A percentile compares a stretch with the other conserved stretches of the same genome.
These are phyloP conservation scores for Lecanicillium sp. DNA, from an alignment of 2,329 filamentous ascomycete species.

Conservation along the genomic window DNA sequence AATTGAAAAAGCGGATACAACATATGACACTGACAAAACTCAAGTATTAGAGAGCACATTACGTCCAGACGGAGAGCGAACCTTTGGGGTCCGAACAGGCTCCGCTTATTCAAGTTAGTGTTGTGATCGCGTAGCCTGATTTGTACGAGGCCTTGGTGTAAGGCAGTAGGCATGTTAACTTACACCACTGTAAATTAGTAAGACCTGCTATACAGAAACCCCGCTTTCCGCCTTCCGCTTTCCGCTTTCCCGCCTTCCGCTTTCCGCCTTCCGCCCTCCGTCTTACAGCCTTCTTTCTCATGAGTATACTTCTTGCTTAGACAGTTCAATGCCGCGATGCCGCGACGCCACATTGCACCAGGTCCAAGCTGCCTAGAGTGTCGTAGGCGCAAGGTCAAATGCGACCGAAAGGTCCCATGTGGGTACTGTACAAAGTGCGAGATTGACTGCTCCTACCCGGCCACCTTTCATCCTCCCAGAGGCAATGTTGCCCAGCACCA, in stretches of 20 bases:
- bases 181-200: too few relatives aligned
- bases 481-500: too few relatives aligned
- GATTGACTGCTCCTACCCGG: constrained; percentile 10
- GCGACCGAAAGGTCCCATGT: constrained; percentile 10
- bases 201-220: too few relatives aligned
- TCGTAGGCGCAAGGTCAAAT: constrained; percentile 13
- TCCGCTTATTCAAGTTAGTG: too few relatives aligned
- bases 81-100: too few relatives aligned
- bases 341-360: constrained; percentile 6
- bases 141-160: too few relatives aligned
- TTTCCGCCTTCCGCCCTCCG: constrained; percentile 9
- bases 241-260: constrained; percentile 7
- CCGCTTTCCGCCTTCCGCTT: neutral
- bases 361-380: constrained; percentile 11
- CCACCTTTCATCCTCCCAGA: neutral
- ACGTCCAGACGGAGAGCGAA: too few relatives aligned
- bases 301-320: neutral
- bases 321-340: constrained; percentile 4
- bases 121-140: too few relatives aligned
- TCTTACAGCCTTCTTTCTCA: constrained; percentile 1
- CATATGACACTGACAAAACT: too few relatives aligned
- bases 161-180: too few relatives aligned
- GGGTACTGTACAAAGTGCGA: constrained; percentile 10
- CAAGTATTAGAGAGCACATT: too few relatives aligned
- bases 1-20: too few relatives aligned